Evolutionary conservation across 2,329 filamentous ascomycete species (phyloP), one percentile per base, ranked within the genome.

Genomic region (Monilinia fructigena): DNA sequence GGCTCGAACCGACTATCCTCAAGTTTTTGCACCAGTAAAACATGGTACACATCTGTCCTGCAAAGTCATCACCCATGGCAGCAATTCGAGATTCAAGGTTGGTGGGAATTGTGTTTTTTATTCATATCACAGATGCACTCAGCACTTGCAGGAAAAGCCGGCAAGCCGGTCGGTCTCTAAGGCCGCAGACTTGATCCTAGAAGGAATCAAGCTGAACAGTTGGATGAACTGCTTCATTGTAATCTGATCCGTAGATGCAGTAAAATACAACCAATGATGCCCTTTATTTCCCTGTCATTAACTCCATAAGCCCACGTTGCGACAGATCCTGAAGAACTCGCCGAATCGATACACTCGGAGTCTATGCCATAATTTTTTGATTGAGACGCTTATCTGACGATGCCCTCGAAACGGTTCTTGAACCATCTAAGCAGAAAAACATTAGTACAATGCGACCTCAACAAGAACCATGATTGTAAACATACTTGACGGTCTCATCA

Each of bases 401-500:
- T 98, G 81, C 94, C 95, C 70, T 75, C 74, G 70, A 75, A 75
- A 66, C 74, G 67, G 67, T 72, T 88, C 86, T 91, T 91, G 87
- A 90, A 99, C 95, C 95, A 99, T 55, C 67, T 68, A 56, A n/a
- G 23, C 53, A 45, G 5, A 38, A 65, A 48, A 50, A 48, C 50
- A 58, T 68, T 45, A 68, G 67, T 28, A 38, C 6, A 53, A 42
- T 18, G 23, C 4, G 2, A 20, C 31, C 11, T 12, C 31, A 38
- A 40, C 16, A 2, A 35, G 31, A 6, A 53, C 23, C 5, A 14
- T 16, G 10, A 35, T 1, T 50, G 0, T 14, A 38, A 10, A 68
- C 67, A 50, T 68, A 68, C 86, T 93, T 96, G 85, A 98, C 84
- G 78, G 93, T 97, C 89, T 99, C 95, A 73, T 87, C 83, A 79